Percentiles rank a stretch among this genome's conserved stretches.
Conservation (phyloP, 108 stramenopile species). For the Heterococcus sp. region DNA sequence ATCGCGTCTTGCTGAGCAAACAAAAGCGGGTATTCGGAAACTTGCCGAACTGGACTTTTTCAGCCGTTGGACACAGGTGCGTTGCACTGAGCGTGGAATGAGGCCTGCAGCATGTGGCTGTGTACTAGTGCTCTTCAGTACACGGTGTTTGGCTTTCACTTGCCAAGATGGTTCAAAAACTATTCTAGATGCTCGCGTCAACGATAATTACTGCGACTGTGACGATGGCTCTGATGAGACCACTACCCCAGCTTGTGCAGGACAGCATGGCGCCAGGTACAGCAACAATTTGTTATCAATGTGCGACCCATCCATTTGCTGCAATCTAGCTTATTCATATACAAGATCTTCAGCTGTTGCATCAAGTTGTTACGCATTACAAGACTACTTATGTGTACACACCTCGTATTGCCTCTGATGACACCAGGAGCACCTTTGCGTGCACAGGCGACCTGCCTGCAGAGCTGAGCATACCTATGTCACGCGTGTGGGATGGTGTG, state of each 20-base stretch:
- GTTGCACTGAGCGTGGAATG: too few relatives aligned
- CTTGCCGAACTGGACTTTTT: too few relatives aligned
- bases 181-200: neutral
- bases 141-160: too few relatives aligned
- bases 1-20: too few relatives aligned
- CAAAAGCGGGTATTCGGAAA: too few relatives aligned
- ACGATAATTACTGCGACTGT: conserved; percentile 54
- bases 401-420: neutral
- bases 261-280: neutral
- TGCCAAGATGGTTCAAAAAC: neutral
- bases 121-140: too few relatives aligned
- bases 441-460: neutral
- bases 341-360: neutral
- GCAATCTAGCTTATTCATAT: neutral
- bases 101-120: neutral
- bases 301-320: neutral
- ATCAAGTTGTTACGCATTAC: neutral
- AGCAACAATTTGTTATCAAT: neutral
- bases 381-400: neutral
- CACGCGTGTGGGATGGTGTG: neutral
- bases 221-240: conserved; percentile 41
- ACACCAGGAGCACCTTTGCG: neutral
- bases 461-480: neutral
- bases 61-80: too few relatives aligned
- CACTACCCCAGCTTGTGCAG: conserved; percentile 28